phyloP scores from a whole-genome alignment of 2,329 filamentous ascomycete genomes.

The Alternaria solani region DNA sequence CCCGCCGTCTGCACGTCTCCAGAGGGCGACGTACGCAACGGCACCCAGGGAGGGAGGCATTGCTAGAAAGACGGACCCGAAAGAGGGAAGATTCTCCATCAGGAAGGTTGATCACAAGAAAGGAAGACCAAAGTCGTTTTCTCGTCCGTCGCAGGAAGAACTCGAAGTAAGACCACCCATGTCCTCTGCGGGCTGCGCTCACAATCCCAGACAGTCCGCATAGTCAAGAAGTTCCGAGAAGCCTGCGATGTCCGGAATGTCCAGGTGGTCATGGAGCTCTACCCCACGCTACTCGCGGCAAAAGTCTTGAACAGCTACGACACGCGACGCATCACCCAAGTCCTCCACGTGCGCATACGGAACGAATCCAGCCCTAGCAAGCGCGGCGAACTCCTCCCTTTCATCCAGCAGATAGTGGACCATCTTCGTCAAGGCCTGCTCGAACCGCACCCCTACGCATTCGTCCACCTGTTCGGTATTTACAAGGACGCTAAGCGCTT shows the following conservation, averaged over 20 bases:
- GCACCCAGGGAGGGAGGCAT: conserved; percentile 7
- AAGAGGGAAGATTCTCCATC: neutral
- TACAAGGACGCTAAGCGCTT: conserved; percentile 57
- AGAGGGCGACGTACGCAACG: conserved; percentile 28
- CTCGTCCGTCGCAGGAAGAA: neutral
- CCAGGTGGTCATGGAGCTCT: conserved; percentile 35
- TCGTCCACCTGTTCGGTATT: conserved; percentile 57
- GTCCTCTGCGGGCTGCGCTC: neutral
- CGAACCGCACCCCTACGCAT: conserved; percentile 49
- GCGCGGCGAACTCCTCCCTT: conserved; percentile 28
- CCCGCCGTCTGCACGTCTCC: conserved; percentile 2
- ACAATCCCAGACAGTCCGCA: conserved; percentile 7
- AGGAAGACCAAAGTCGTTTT: neutral
- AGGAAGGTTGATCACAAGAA: neutral
- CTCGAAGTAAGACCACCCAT: neutral
- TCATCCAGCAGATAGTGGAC: conserved; percentile 50
- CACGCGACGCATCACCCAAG: conserved; percentile 44
- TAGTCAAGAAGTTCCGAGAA: conserved; percentile 24
- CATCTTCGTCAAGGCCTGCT: conserved; percentile 50
- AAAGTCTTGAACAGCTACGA: conserved; percentile 28
- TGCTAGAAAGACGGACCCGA: neutral
- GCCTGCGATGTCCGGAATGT: conserved; percentile 29
- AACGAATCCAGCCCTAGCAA: conserved; percentile 12
- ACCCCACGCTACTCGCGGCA: conserved; percentile 32
- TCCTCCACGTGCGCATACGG: conserved; percentile 49